Evolutionary conservation across 805 yeast species (phyloP).

Genomic region (Yarrowia divulgata): DNA sequence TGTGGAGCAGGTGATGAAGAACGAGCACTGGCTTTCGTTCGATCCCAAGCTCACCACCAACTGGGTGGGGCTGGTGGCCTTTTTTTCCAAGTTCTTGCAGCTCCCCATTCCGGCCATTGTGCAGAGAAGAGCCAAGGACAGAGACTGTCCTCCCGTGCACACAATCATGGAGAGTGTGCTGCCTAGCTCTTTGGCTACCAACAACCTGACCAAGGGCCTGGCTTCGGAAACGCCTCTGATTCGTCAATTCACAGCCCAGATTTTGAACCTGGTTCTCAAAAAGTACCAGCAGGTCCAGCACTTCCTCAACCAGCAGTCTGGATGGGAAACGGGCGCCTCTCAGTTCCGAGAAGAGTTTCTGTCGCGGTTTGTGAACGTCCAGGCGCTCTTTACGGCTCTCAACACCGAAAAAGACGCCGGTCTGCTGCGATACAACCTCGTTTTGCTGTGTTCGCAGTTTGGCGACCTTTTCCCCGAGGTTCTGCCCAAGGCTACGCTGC

Average conservation of each 20-base stretch:
- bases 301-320: conserved; percentile 51
- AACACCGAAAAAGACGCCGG: conserved; percentile 6
- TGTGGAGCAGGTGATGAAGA: conserved; percentile 64
- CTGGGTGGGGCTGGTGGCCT: conserved; percentile 78
- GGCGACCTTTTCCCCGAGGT: conserved; percentile 24
- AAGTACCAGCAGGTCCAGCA: conserved; percentile 58
- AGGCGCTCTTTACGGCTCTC: conserved; percentile 7
- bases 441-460: not conserved
- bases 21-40: conserved; percentile 54
- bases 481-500: conserved; percentile 21
- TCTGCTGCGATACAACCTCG: conserved; percentile 25
- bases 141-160: conserved; percentile 43
- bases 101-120: conserved; percentile 58
- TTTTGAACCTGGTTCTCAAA: conserved; percentile 61
- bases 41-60: conserved; percentile 82
- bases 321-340: conserved; percentile 53
- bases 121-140: conserved; percentile 49
- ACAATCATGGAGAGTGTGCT: conserved; percentile 63
- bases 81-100: conserved; percentile 66
- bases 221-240: conserved; percentile 60
- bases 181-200: conserved; percentile 69
- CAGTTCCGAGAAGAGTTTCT: conserved; percentile 51
- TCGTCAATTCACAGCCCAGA: conserved; percentile 68
- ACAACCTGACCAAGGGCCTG: conserved; percentile 65
- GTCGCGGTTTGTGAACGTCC: conserved; percentile 12